Conservation (phyloP, 2,329 filamentous ascomycete genomes). For the Diaporthe sp. region DNA sequence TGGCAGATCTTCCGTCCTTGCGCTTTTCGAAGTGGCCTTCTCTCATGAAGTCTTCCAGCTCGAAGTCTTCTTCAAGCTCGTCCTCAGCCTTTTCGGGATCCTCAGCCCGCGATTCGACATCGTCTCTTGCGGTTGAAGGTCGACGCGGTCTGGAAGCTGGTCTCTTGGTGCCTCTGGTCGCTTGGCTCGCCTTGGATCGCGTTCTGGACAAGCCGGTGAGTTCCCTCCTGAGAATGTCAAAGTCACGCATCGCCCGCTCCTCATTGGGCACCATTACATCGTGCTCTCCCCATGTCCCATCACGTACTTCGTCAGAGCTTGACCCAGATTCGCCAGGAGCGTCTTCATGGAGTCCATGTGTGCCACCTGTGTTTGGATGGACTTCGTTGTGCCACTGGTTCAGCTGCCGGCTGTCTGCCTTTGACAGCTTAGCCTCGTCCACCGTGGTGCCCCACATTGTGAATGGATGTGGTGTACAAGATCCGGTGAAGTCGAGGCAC, state of each 20-base stretch:
- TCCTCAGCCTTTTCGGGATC: slow-evolving; percentile 47
- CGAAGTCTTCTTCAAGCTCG: slow-evolving; percentile 67
- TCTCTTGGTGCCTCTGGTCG: slow-evolving; percentile 8
- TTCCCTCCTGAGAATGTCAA: slow-evolving; percentile 19
- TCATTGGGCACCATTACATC: slow-evolving; percentile 26
- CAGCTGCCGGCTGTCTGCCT: slow-evolving; percentile 21
- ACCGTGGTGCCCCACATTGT: slow-evolving; percentile 30
- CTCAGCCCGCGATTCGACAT: slow-evolving; percentile 24
- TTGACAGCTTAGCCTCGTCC: slow-evolving; percentile 20
- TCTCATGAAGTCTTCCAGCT: slow-evolving; percentile 76
- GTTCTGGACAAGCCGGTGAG: slow-evolving; percentile 19
- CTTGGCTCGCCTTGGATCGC: slow-evolving; percentile 24
- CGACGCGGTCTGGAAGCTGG: slow-evolving; percentile 9
- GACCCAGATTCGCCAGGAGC: neutral
- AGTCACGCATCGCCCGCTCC: slow-evolving; percentile 20
- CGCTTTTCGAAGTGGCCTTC: slow-evolving; percentile 82
- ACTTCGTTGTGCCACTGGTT: slow-evolving; percentile 30
- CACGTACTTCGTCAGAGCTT: neutral
- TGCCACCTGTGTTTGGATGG: neutral
- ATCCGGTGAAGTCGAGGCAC: neutral
- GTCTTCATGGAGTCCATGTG: neutral
- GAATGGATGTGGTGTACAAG: neutral
- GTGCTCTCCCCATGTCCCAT: slow-evolving; percentile 34
- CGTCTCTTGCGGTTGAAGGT: neutral
- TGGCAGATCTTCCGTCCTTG: slow-evolving; percentile 73